These are phyloP conservation scores for Chloromonas sp. DNA, from an alignment of 163 green algal species.

Conservation along the genomic window DNA sequence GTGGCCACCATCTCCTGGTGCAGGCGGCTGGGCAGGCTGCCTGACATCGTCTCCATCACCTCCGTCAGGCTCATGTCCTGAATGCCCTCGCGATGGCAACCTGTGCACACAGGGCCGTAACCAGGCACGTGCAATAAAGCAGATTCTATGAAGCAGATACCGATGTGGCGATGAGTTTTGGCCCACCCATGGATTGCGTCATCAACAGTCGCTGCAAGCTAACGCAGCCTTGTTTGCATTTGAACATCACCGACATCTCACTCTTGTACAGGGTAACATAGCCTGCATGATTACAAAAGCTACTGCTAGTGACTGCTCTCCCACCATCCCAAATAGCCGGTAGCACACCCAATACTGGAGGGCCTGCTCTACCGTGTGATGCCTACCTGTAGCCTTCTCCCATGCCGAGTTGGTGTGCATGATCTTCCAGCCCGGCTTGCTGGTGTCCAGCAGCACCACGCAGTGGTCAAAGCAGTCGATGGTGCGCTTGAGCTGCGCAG, in stretches of 20 bases:
- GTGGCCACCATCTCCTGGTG: too few relatives aligned
- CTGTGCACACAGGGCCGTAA: too few relatives aligned
- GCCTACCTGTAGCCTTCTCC: slow-evolving; percentile 21
- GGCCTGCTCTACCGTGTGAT: background rate
- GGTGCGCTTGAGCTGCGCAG: slow-evolving; percentile 26
- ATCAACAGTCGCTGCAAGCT: background rate
- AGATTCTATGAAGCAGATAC: too few relatives aligned
- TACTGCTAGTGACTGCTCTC: background rate
- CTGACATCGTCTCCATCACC: too few relatives aligned
- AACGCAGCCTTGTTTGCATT: too few relatives aligned
- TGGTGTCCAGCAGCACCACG: slow-evolving; percentile 43
- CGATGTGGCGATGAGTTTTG: too few relatives aligned
- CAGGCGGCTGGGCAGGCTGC: too few relatives aligned
- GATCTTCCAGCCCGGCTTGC: slow-evolving; percentile 29
- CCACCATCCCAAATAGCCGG: background rate
- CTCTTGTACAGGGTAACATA: too few relatives aligned
- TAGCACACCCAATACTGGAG: background rate
- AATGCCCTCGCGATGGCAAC: too few relatives aligned
- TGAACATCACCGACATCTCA: background rate
- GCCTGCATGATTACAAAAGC: too few relatives aligned
- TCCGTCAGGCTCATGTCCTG: too few relatives aligned
- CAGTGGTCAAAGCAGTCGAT: slow-evolving; percentile 48
- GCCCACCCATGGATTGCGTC: background rate
- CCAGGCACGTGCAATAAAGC: too few relatives aligned
- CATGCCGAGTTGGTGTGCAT: slow-evolving; percentile 42